Base-by-base conservation (phyloP, 2,329 filamentous ascomycete genomes). In the Beauveria bassiana region DNA sequence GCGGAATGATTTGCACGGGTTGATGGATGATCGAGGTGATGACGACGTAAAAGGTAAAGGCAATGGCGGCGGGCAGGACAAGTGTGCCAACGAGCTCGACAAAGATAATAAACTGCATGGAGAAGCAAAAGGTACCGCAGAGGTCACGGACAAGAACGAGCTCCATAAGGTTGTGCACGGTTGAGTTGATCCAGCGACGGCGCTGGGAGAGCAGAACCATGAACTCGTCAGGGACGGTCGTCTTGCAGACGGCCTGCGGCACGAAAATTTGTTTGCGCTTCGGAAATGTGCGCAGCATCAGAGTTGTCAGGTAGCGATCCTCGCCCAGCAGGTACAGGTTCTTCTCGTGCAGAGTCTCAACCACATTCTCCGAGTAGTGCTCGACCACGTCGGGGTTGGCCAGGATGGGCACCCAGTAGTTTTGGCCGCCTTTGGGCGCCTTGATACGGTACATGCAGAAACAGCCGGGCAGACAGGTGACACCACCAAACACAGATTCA, bases 401-500 rank as follows among this genome's bases (percentile, higher is more conserved):
- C 66, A 99, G 84, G 70, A 99, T 98, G 8, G 95, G 95, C 26
- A 99, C 95, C 95, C 95, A 99, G 78, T 98, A 99, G 79, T 99
- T 98, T 74, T 98, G 92, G 28, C 90, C 93, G 66, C 95, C 95
- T 79, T 99, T 99, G 64, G 95, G 96, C 34, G 95, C 90, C 78
- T 99, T 99, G 84, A 99, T 98, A 70, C 95, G 90, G 80, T 99
- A 99, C 96, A 99, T 99, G 82, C 92, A 97, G 86, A 99, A 99
- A 81, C 95, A 99, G 66, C 95, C 95, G 18, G 95, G 95, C 68
- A 99, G 81, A 82, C 95, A 99, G 66, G 95, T 99, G 64, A 99
- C 95, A 89, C 95, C 95, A 77, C 95, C 95, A 75, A 99, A 99
- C 66, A 97, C 90, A 1, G 93, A 97, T 75, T 99, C 95, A 77